Evolutionary conservation across 2,329 filamentous ascomycete species (phyloP), one percentile per base, ranked within the genome.

Genomic region (Colletotrichum liriopes): DNA sequence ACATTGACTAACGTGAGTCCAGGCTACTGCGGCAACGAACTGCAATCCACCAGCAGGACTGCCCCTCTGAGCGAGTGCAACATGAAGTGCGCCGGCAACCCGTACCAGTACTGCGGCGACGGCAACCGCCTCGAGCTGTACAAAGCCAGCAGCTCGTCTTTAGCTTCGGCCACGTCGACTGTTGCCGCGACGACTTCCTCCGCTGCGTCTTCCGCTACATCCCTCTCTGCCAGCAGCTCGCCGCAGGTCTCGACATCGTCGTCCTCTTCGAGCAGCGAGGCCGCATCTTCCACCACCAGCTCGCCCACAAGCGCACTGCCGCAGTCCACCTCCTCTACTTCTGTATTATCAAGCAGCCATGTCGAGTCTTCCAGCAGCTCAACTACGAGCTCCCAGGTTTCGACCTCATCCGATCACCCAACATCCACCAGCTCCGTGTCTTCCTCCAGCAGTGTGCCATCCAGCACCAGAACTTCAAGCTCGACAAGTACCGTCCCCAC

Each of bases 21-120:
- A 79, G 78, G 80, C 77, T 85, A 81, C 71, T 86, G 83, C 66
- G 84, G 81, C 18, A 81, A 84, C 67, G 77, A 63, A 23, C 75
- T 85, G 23, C 77, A 77, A 39, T 71, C 74, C 11, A 77, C 77
- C 35, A 84, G 81, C 74, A 77, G 73, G 9, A 52, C 76, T 26
- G 82, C 81, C 7, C 73, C 79, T 0, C 72, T 79, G 23, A 64
- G 72, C 8, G 82, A 84, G 45, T 84, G 83, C 76, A 80, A 74
- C 74, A 82, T 84, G 81, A 74, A 74, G 16, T 84, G 82, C 68
- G 77, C 76, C 8, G 82, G 83, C 6, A 77, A 82, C 29, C 74
- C 71, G 16, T 78, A 78, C 61, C 79, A 83, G 70, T 84, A 83
- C 73, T 84, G 83, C 61, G 82, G 82, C 35, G 81, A 76, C 18